These are phyloP conservation scores for Kwoniella dejecticola DNA, from an alignment of 768 basidiomycete genomes.

Conservation along the genomic window DNA sequence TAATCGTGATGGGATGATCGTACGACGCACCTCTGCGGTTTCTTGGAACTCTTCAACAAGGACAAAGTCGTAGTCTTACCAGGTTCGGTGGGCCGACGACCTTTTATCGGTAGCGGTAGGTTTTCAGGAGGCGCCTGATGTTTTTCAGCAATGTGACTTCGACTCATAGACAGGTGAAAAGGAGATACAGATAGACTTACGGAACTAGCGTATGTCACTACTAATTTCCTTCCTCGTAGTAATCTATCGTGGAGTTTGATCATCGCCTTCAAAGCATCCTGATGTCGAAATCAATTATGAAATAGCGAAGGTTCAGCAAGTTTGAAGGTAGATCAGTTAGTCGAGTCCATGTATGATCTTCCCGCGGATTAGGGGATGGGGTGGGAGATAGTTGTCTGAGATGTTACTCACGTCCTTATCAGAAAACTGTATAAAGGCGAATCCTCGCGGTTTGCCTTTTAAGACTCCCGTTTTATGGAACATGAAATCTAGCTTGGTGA, in stretches of 20 bases:
- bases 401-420: slow-evolving; percentile 70
- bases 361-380: not conserved
- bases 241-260: slow-evolving; percentile 73
- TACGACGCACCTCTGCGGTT: slow-evolving; percentile 61
- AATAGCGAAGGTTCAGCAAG: too few species aligned
- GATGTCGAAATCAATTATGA: too few species aligned
- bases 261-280: slow-evolving; percentile 85
- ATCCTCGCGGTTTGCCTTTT: slow-evolving; percentile 92
- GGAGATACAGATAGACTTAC: slow-evolving; percentile 53
- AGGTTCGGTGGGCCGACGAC: slow-evolving; percentile 43
- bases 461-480: slow-evolving; percentile 89
- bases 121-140: slow-evolving; percentile 41
- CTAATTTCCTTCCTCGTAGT: slow-evolving; percentile 80
- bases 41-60: slow-evolving; percentile 71
- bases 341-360: not conserved
- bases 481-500: slow-evolving; percentile 88
- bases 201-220: slow-evolving; percentile 90
- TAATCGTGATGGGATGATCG: not conserved
- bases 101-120: slow-evolving; percentile 27
- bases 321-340: not conserved
- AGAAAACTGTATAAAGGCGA: slow-evolving; percentile 87
- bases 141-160: slow-evolving; percentile 13
- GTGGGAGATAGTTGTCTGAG: not conserved
- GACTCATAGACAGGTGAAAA: slow-evolving; percentile 44
- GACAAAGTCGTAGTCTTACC: slow-evolving; percentile 78